phyloP scores from a whole-genome alignment of 768 basidiomycete species.

The Lepiota brunneoincarnata region DNA sequence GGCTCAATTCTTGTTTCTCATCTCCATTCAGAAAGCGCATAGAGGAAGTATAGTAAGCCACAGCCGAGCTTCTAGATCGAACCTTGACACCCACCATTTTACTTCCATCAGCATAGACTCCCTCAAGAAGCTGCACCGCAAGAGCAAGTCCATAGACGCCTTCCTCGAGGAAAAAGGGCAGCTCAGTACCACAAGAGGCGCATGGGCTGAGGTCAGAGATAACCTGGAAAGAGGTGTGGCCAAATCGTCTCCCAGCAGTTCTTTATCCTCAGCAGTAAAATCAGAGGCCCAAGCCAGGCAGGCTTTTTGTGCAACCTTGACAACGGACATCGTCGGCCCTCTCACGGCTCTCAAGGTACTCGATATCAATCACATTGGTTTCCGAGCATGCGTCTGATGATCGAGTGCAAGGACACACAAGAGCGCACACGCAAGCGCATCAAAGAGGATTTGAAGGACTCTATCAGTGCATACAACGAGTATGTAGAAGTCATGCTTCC shows the following conservation, averaged over 20 bases:
- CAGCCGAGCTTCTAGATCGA: background rate
- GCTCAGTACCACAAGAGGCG: slow-evolving; percentile 59
- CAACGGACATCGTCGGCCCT: slow-evolving; percentile 69
- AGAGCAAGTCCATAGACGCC: slow-evolving; percentile 66
- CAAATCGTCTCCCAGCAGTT: background rate
- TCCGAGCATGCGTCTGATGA: background rate
- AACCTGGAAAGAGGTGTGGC: slow-evolving; percentile 75
- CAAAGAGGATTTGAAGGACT: slow-evolving; percentile 86
- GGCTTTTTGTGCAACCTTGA: slow-evolving; percentile 73
- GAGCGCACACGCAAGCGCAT: slow-evolving; percentile 89
- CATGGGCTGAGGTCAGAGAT: slow-evolving; percentile 84
- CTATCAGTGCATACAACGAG: slow-evolving; percentile 72
- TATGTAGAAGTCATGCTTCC: slow-evolving; percentile 80
- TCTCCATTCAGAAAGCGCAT: slow-evolving; percentile 61
- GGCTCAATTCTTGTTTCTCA: slow-evolving; percentile 12
- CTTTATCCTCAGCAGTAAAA: slow-evolving; percentile 5
- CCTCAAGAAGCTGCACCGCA: slow-evolving; percentile 69
- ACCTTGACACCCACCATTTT: background rate
- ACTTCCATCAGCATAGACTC: slow-evolving; percentile 60
- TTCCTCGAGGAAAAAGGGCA: slow-evolving; percentile 72
- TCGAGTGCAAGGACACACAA: slow-evolving; percentile 68
- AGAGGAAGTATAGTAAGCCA: slow-evolving; percentile 79
- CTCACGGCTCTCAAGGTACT: slow-evolving; percentile 65
- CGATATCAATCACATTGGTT: background rate
- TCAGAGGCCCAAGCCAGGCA: slow-evolving; percentile 80